These are phyloP conservation scores for Collariella sp. DNA, from an alignment of 495 filamentous ascomycete species.

Conservation along the genomic window DNA sequence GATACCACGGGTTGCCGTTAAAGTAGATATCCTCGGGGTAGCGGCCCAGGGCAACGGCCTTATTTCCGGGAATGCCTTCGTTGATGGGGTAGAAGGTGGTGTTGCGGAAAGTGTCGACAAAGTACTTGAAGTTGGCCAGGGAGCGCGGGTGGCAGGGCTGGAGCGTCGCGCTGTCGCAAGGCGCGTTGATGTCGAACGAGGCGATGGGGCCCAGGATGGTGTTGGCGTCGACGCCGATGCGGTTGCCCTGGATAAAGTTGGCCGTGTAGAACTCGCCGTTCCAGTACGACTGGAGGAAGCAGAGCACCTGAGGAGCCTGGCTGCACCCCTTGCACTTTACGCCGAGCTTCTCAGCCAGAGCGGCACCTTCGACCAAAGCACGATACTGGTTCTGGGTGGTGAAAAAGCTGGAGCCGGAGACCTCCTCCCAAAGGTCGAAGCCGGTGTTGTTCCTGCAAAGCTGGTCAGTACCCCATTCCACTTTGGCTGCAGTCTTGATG, in stretches of 20 bases:
- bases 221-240: constrained; percentile 52
- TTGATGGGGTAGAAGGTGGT: constrained; percentile 46
- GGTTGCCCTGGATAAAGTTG: constrained; percentile 41
- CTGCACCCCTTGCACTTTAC: constrained; percentile 35
- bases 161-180: constrained; percentile 45
- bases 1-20: constrained; percentile 56
- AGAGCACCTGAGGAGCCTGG: constrained; percentile 49
- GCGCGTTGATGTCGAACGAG: constrained; percentile 48
- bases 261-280: constrained; percentile 45
- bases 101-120: constrained; percentile 52
- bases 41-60: constrained; percentile 52
- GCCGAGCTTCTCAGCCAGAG: constrained; percentile 40
- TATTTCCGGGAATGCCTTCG: constrained; percentile 32
- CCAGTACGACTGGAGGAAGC: constrained; percentile 57
- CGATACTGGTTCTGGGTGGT: constrained; percentile 33
- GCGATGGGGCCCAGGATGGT: constrained; percentile 51
- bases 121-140: constrained; percentile 53
- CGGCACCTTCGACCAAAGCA: constrained; percentile 50
- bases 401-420: constrained; percentile 52
- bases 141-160: constrained; percentile 53
- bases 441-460: constrained; percentile 43
- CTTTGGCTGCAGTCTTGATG: no score
- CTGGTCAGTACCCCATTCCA: neutral
- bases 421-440: constrained; percentile 65
- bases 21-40: constrained; percentile 61